Conservation (phyloP, 352 stramenopile genomes). For the Phytopythium kandeliae region DNA sequence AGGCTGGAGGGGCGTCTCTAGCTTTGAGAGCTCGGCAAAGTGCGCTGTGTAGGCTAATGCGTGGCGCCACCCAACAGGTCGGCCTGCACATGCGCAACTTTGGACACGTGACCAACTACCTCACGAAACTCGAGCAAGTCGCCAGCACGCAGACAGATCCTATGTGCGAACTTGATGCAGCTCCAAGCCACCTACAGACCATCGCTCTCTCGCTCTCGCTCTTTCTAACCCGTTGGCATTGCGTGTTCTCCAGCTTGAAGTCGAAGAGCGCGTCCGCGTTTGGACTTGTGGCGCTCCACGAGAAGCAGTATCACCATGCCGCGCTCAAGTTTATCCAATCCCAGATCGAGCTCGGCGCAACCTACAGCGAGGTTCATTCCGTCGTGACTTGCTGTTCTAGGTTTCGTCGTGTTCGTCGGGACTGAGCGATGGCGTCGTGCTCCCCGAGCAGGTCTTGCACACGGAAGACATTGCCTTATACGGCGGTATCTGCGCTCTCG, state of each 20-base stretch:
- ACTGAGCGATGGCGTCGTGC: neutral
- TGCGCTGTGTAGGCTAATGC: neutral
- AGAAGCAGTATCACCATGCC: constrained; percentile 76
- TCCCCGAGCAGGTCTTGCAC: constrained; percentile 38
- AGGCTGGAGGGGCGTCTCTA: too few species aligned
- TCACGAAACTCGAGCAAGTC: constrained; percentile 84
- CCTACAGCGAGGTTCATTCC: constrained; percentile 67
- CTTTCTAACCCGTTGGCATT: neutral
- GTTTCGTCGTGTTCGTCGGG: too few species aligned
- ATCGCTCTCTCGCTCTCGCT: neutral
- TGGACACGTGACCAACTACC: constrained; percentile 80
- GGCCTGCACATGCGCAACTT: constrained; percentile 86
- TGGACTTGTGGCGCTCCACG: constrained; percentile 69
- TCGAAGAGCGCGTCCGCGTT: constrained; percentile 79
- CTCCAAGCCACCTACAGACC: neutral
- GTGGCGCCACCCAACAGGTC: constrained; percentile 19
- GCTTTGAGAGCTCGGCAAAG: neutral
- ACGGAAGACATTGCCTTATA: constrained; percentile 86
- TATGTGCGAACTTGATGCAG: constrained; percentile 29
- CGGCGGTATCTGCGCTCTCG: constrained; percentile 79
- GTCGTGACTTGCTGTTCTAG: neutral
- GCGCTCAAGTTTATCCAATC: constrained; percentile 80
- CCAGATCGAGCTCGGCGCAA: constrained; percentile 68
- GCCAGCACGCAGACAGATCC: constrained; percentile 53
- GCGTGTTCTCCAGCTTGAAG: constrained; percentile 39